Conservation (phyloP, 2,329 filamentous ascomycete species). For the Paramyrothecium roridum region DNA sequence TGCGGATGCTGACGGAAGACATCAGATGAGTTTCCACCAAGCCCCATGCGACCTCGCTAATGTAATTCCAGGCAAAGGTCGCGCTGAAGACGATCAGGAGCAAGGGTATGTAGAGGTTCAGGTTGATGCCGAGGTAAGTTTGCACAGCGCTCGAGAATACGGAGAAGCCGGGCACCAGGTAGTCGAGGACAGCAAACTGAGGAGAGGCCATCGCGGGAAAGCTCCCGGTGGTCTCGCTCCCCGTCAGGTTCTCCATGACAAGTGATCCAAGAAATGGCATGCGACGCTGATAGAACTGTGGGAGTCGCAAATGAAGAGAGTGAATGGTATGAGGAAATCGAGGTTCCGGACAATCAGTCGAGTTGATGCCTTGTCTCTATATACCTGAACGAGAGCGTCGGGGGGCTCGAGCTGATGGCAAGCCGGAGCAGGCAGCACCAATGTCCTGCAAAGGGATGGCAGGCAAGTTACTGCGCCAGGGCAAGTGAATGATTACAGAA, state of each 20-base stretch:
- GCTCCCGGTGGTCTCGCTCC: not conserved
- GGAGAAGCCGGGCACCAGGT: constrained; percentile 64
- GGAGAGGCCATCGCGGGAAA: constrained; percentile 16
- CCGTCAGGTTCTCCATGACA: constrained; percentile 18
- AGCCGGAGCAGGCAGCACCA: no score
- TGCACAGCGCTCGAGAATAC: constrained; percentile 50
- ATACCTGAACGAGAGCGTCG: no score
- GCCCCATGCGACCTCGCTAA: constrained; percentile 43
- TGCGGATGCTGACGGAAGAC: constrained; percentile 63
- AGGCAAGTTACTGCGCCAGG: no score
- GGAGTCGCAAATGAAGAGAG: not conserved
- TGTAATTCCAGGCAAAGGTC: constrained; percentile 50
- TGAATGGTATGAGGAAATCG: not conserved
- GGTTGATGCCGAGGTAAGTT: constrained; percentile 57
- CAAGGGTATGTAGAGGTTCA: constrained; percentile 59
- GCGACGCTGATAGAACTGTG: not conserved
- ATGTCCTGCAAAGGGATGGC: no score
- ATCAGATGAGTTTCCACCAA: constrained; percentile 54
- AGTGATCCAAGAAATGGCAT: constrained; percentile 2
- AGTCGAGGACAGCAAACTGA: constrained; percentile 52
- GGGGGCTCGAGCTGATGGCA: no score
- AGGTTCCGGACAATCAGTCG: no score
- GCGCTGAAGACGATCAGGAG: constrained; percentile 48
- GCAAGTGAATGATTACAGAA: no score
- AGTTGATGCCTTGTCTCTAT: no score